A percentile compares a stretch with the other conserved stretches of the same genome.
phyloP scores from a whole-genome alignment of 1,284 basidiomycete species.

The Thecaphora frezii region DNA sequence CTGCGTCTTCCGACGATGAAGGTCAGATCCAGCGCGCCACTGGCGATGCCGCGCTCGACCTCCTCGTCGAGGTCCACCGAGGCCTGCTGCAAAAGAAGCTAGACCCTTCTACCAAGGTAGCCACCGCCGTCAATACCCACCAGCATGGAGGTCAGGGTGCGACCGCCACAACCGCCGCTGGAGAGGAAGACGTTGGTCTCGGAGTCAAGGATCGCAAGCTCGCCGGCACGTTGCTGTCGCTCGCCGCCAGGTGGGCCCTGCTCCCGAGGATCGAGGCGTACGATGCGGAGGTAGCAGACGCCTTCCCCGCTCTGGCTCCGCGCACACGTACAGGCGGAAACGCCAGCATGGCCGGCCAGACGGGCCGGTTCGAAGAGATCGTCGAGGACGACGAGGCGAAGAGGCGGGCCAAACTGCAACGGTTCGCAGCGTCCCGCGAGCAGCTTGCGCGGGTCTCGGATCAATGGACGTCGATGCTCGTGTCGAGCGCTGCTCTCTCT shows the following conservation, averaged over 20 bases:
- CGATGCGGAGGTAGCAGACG: slow-evolving; percentile 12
- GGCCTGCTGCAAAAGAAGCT: slow-evolving; percentile 16
- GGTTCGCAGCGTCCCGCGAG: slow-evolving; percentile 10
- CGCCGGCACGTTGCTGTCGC: slow-evolving; percentile 23
- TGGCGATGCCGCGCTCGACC: slow-evolving; percentile 19
- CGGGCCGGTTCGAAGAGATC: slow-evolving; percentile 31
- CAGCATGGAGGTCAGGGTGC: too few species aligned
- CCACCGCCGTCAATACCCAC: slow-evolving; percentile 8
- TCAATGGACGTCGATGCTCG: slow-evolving; percentile 10
- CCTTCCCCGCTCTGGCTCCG: slow-evolving; percentile 12
- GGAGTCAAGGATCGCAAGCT: slow-evolving; percentile 33
- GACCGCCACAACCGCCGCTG: not conserved
- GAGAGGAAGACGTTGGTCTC: slow-evolving; percentile 29
- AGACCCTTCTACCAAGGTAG: slow-evolving; percentile 12
- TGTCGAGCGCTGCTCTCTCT: not conserved
- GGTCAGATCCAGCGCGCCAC: slow-evolving; percentile 2
- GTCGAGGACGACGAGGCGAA: slow-evolving; percentile 19
- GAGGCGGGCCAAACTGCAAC: slow-evolving; percentile 1
- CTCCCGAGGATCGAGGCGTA: slow-evolving; percentile 16
- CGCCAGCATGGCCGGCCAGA: slow-evolving; percentile 3
- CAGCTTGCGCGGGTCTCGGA: slow-evolving; percentile 10
- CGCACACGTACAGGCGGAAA: not conserved
- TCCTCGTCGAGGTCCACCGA: slow-evolving; percentile 17
- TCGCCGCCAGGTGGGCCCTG: slow-evolving; percentile 26
- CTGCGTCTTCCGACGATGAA: too few species aligned